Conservation (phyloP, 2,329 filamentous ascomycete genomes). For the Stachybotrys echinatus region DNA sequence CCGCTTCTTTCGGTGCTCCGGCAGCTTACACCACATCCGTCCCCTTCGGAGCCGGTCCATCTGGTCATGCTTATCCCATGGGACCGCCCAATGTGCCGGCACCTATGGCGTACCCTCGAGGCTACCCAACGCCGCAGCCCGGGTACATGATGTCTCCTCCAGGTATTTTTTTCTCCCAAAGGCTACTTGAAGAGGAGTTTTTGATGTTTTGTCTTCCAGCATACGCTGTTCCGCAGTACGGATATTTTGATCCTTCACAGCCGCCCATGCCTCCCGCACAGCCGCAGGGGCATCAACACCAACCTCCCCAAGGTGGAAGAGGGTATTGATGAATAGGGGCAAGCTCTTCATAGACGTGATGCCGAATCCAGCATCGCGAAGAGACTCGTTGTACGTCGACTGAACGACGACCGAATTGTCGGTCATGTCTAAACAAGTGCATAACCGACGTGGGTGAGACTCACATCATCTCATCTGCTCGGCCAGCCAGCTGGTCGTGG, state of each 20-base stretch:
- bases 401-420: too few relatives aligned
- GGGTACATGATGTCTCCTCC: conserved; percentile 32
- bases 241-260: conserved; percentile 40
- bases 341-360: too few relatives aligned
- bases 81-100: conserved; percentile 30
- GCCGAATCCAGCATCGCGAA: neutral
- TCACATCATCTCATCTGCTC: too few relatives aligned
- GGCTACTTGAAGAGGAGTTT: neutral
- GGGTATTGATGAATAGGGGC: conserved; percentile 41
- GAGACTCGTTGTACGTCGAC: neutral
- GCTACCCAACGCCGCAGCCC: conserved; percentile 27
- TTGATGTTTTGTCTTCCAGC: neutral
- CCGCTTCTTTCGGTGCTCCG: conserved; percentile 35
- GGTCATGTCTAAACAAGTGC: too few relatives aligned
- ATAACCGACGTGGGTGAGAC: too few relatives aligned
- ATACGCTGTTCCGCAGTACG: conserved; percentile 25
- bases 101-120: conserved; percentile 30
- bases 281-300: conserved; percentile 28
- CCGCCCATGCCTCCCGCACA: conserved; percentile 12
- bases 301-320: conserved; percentile 32
- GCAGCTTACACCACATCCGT: conserved; percentile 39
- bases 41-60: conserved; percentile 19
- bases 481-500: too few relatives aligned
- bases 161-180: conserved; percentile 30
- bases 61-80: conserved; percentile 24